phyloP scores from a whole-genome alignment of 2,329 filamentous ascomycete species.

The Zymoseptoria brevis region DNA sequence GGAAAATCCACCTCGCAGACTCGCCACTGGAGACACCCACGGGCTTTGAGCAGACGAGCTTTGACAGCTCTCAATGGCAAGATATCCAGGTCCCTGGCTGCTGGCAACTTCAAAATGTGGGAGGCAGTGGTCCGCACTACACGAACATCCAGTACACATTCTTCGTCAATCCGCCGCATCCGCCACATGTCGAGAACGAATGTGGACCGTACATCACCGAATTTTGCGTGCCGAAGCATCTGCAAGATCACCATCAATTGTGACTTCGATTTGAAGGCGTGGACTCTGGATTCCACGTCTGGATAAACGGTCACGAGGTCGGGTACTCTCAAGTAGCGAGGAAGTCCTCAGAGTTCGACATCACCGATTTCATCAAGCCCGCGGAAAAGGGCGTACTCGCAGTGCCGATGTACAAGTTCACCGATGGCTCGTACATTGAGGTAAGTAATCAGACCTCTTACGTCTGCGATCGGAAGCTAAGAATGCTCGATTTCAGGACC shows the following conservation, averaged over 20 bases:
- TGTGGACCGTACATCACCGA: constrained; percentile 54
- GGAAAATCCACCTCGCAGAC: constrained; percentile 34
- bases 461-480: too few relatives aligned
- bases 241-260: constrained; percentile 44
- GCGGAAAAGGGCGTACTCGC: constrained; percentile 47
- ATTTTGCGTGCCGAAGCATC: constrained; percentile 45
- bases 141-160: constrained; percentile 59
- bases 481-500: constrained; percentile 25
- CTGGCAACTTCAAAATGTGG: constrained; percentile 64
- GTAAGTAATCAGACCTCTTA: constrained; percentile 30
- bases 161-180: constrained; percentile 51
- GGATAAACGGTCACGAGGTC: constrained; percentile 55
- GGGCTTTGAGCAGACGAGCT: constrained; percentile 28
- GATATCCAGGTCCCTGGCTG: constrained; percentile 46
- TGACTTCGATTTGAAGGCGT: constrained; percentile 63
- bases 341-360: constrained; percentile 63
- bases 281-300: constrained; percentile 63
- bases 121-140: constrained; percentile 54
- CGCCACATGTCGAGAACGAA: constrained; percentile 52
- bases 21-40: constrained; percentile 31
- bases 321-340: constrained; percentile 63
- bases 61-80: constrained; percentile 38
- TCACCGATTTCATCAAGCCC: constrained; percentile 45
- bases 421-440: constrained; percentile 61
- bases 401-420: constrained; percentile 62